phyloP scores from a whole-genome alignment of 2,329 filamentous ascomycete species.

The Nothomitra cinnamomea region DNA sequence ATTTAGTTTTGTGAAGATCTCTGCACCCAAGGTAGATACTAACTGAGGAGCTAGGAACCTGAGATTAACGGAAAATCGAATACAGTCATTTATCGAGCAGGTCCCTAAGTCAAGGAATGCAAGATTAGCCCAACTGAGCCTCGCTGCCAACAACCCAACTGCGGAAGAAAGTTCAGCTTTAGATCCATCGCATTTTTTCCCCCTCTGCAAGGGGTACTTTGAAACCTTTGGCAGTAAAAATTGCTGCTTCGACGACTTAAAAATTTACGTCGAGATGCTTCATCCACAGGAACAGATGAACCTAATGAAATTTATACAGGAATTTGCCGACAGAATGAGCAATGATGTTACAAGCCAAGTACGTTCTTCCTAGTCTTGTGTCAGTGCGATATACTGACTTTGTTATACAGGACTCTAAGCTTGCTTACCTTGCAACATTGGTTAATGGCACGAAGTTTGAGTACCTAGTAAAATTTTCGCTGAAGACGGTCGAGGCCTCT shows the following conservation, averaged over 20 bases:
- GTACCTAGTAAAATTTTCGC: conserved; percentile 23
- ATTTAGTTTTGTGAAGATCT: neutral
- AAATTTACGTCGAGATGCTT: conserved; percentile 19
- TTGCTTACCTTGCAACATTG: conserved; percentile 16
- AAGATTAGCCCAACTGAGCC: neutral
- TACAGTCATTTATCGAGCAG: conserved; percentile 5
- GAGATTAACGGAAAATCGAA: conserved; percentile 15
- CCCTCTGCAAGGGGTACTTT: conserved; percentile 24
- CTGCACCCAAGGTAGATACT: neutral
- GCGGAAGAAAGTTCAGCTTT: neutral
- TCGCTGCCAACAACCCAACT: neutral
- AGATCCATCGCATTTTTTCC: conserved; percentile 18
- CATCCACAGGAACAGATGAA: conserved; percentile 14
- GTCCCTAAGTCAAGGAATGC: neutral
- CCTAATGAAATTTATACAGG: conserved; percentile 11
- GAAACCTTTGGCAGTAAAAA: conserved; percentile 24
- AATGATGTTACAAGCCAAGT: conserved; percentile 9
- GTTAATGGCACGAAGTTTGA: conserved; percentile 28
- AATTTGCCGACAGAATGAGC: conserved; percentile 6
- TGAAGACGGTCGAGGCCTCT: conserved; percentile 12
- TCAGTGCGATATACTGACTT: conserved; percentile 3
- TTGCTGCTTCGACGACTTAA: conserved; percentile 28
- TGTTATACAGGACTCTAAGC: conserved; percentile 11
- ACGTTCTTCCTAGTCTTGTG: neutral
- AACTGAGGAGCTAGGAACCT: conserved; percentile 6